phyloP scores from a whole-genome alignment of 176 grass and related monocot species.

The Musa troglodytarum region DNA sequence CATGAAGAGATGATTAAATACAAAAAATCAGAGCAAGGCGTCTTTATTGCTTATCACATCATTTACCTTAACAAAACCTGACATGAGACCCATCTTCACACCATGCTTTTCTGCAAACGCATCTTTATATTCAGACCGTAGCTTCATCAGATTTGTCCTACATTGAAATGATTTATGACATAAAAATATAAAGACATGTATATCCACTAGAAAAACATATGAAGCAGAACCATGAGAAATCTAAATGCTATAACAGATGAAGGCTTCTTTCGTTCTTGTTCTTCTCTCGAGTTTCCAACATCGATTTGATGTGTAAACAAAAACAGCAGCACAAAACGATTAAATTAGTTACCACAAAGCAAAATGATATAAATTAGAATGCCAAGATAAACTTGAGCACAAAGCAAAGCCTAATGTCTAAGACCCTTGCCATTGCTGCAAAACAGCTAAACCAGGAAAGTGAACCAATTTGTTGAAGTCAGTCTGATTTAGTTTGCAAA shows the following conservation, averaged over 20 bases:
- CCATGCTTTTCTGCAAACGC: constrained; percentile 73
- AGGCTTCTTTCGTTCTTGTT: no score
- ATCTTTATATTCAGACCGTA: constrained; percentile 93
- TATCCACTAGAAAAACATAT: background rate
- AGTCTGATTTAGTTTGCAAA: no score
- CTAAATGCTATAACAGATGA: background rate
- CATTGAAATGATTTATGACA: constrained; percentile 13
- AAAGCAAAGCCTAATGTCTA: no score
- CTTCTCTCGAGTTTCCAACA: no score
- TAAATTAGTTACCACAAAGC: no score
- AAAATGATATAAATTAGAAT: no score
- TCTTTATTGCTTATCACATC: constrained; percentile 10
- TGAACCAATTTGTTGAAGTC: no score
- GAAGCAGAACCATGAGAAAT: background rate
- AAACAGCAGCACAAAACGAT: no score
- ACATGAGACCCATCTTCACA: constrained; percentile 96
- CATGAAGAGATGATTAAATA: constrained; percentile 20
- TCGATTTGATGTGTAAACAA: no score
- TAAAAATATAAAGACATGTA: background rate
- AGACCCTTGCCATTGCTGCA: no score
- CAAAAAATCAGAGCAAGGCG: constrained; percentile 1
- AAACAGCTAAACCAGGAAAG: no score
- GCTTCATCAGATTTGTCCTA: constrained; percentile 99
- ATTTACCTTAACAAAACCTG: constrained; percentile 85
- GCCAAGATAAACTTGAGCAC: no score